These are phyloP conservation scores for Fusarium coffeatum DNA, from an alignment of 2,329 filamentous ascomycete genomes.

Conservation along the genomic window DNA sequence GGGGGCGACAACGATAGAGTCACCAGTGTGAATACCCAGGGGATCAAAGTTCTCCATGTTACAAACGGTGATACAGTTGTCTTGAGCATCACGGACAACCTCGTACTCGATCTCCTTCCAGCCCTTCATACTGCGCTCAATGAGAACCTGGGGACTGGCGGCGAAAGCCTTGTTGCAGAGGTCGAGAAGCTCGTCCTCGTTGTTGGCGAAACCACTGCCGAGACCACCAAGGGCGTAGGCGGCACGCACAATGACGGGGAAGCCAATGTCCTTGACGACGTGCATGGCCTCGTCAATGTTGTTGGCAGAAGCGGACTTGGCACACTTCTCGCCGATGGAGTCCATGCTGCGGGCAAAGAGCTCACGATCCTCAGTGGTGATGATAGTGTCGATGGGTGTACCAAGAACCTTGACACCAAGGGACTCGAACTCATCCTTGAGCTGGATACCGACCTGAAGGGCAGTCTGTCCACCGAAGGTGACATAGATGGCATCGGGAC, in stretches of 20 bases:
- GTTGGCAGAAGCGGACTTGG: conserved; percentile 93
- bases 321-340: conserved; percentile 96
- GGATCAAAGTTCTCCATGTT: conserved; percentile 99
- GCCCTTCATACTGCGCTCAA: conserved; percentile 98
- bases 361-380: conserved; percentile 97
- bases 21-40: conserved; percentile 96
- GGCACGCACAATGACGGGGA: conserved; percentile 95
- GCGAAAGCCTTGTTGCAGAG: conserved; percentile 96
- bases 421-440: conserved; percentile 94
- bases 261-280: conserved; percentile 92
- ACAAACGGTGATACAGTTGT: conserved; percentile 99
- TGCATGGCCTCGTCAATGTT: conserved; percentile 87
- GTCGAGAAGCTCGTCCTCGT: conserved; percentile 83
- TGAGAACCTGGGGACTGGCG: conserved; percentile 93
- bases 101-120: conserved; percentile 99
- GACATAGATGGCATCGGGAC: conserved; percentile 95
- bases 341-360: conserved; percentile 98
- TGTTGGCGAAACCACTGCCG: conserved; percentile 93
- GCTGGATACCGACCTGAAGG: conserved; percentile 94
- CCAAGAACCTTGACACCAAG: conserved; percentile 95
- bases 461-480: conserved; percentile 98
- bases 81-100: conserved; percentile 91
- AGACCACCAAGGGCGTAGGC: conserved; percentile 96
- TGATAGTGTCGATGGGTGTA: conserved; percentile 97
- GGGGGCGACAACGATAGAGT: conserved; percentile 97